These are phyloP conservation scores for Salvia miltiorrhiza DNA, from an alignment of 257 asterid genomes.

Conservation along the genomic window DNA sequence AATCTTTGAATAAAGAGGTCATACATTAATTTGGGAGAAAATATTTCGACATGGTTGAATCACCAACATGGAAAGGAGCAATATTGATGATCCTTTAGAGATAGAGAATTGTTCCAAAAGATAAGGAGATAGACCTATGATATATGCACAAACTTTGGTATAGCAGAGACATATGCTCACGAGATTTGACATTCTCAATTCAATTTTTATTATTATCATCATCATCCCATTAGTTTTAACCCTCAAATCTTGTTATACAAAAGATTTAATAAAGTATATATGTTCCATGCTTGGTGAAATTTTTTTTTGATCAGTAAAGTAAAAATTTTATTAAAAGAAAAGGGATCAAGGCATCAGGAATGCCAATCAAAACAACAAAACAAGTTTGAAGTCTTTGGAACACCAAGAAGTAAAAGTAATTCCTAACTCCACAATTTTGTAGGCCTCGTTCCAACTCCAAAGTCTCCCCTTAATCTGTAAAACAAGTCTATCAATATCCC, in stretches of 20 bases:
- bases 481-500: too few relatives aligned
- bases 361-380: too few relatives aligned
- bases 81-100: constrained; percentile 27
- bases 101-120: constrained; percentile 58
- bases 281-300: neutral
- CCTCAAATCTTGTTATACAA: neutral
- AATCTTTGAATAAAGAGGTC: constrained; percentile 31
- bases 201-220: neutral
- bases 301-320: too few relatives aligned
- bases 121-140: constrained; percentile 47
- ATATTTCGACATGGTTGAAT: constrained; percentile 25
- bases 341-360: too few relatives aligned
- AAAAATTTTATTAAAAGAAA: too few relatives aligned
- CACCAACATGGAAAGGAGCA: constrained; percentile 19
- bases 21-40: constrained; percentile 18
- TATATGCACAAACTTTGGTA: constrained; percentile 20
- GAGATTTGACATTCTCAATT: constrained; percentile 25
- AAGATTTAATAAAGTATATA: neutral
- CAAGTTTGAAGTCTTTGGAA: too few relatives aligned
- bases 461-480: too few relatives aligned
- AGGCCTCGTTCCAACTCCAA: too few relatives aligned
- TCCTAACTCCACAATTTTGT: too few relatives aligned
- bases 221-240: neutral
- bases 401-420: too few relatives aligned
- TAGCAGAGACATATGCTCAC: constrained; percentile 20